phyloP scores from a whole-genome alignment of 495 filamentous ascomycete species.

The Penicillium nucicola region DNA sequence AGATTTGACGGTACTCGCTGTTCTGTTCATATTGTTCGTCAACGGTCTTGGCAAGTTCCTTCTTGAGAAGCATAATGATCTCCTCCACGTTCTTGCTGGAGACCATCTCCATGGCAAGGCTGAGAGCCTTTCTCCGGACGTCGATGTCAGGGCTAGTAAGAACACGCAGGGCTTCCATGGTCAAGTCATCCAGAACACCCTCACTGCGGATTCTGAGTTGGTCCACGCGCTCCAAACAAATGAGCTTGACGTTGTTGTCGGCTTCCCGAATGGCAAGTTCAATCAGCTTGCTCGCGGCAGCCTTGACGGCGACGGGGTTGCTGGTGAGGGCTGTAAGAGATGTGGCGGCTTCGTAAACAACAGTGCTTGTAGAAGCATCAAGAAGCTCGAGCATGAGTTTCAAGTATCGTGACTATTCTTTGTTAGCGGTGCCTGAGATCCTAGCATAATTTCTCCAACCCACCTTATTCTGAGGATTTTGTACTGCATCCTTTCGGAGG shows the following conservation, averaged over 20 bases:
- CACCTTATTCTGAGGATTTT: slow-evolving; percentile 92
- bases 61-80: slow-evolving; percentile 92
- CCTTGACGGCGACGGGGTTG: slow-evolving; percentile 97
- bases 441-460: background rate
- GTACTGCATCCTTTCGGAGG: slow-evolving; percentile 94
- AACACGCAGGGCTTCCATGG: slow-evolving; percentile 98
- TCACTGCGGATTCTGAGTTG: slow-evolving; percentile 88
- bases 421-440: slow-evolving; percentile 24
- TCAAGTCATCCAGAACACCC: slow-evolving; percentile 88
- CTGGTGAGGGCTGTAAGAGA: slow-evolving; percentile 91
- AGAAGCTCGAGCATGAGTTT: slow-evolving; percentile 95
- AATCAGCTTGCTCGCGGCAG: slow-evolving; percentile 92
- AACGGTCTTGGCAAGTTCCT: slow-evolving; percentile 94
- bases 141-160: slow-evolving; percentile 95
- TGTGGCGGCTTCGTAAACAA: slow-evolving; percentile 97
- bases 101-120: slow-evolving; percentile 94
- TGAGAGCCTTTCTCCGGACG: slow-evolving; percentile 87
- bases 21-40: slow-evolving; percentile 99
- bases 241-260: slow-evolving; percentile 98
- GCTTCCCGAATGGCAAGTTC: slow-evolving; percentile 95
- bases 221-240: slow-evolving; percentile 93
- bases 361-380: slow-evolving; percentile 88
- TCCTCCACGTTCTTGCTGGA: slow-evolving; percentile 99
- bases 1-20: slow-evolving; percentile 89
- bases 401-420: slow-evolving; percentile 73